Evolutionary conservation across 352 stramenopile species (phyloP), one percentile per base, ranked within the genome.

Genomic region (Phytophthora pluvialis): DNA sequence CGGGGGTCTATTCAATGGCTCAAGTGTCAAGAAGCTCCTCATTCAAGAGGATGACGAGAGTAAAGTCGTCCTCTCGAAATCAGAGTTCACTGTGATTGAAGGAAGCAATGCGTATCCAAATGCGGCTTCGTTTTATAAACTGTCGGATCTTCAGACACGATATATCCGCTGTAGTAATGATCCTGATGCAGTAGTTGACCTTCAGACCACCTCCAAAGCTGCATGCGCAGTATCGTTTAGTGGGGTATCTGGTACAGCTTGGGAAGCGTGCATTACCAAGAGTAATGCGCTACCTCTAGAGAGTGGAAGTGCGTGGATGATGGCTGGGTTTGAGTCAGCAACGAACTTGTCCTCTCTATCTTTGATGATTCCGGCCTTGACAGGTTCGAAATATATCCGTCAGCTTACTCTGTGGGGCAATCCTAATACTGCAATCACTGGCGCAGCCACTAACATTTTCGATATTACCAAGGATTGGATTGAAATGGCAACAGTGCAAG

Each of bases 31-130:
- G 44, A 45, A 57, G 1, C 65, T 93, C 1, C 60, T 59, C 0
- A 70, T 91, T 7, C 38, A 75, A 11, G 83, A 93, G 42, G 83
- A 93, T 52, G 83, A 93, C 18, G 78, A 89, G 36, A 89, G 81
- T 42, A 75, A 71, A 32, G 59, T 93, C 0, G 60, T 89, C 1
- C 65, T 93, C 13, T 89, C 83, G 0, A 70, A 73, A 9, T 65
- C 71, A 12, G 21, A 57, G 5, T 38, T 92, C 15, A 39, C 64
- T 4, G 50, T 92, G 7, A 57, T 78, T 16, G 83, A 93, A 77
- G 83, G 83, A 29, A 89, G 79, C 31, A 49, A 47, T 5, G 67
- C 60, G 21, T 93, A 78, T 48, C 80, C 80, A 1, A 67, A 57
- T 28, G 78, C 81, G 1, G 62, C 65, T 16, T 63, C 72, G n/a